phyloP scores from a whole-genome alignment of 257 asterid genomes.

The Nyctanthes arbortristis region DNA sequence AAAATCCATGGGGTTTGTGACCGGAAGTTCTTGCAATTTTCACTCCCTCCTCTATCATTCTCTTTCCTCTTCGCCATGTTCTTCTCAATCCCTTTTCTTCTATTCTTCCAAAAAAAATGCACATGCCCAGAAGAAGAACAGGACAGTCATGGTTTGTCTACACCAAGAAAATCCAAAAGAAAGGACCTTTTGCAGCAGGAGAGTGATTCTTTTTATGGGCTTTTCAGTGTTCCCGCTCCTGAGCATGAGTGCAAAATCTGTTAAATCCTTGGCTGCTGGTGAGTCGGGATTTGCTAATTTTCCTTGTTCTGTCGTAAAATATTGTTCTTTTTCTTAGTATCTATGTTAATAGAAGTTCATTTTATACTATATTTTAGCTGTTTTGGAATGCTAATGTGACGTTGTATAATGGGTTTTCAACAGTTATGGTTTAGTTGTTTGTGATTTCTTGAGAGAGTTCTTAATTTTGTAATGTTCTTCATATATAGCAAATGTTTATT shows the following conservation, averaged over 20 bases:
- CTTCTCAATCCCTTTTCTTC: conserved; percentile 33
- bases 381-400: not conserved
- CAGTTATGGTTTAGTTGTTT: conserved; percentile 14
- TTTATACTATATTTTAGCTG: too few relatives aligned
- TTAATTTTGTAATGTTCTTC: not conserved
- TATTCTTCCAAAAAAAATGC: conserved; percentile 34
- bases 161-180: conserved; percentile 38
- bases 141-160: conserved; percentile 30
- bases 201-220: conserved; percentile 56
- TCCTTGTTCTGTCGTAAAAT: conserved; percentile 10
- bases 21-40: conserved; percentile 37
- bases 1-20: conserved; percentile 29
- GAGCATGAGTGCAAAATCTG: conserved; percentile 39
- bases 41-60: conserved; percentile 44
- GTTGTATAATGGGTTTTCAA: not conserved
- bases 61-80: conserved; percentile 37
- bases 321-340: too few relatives aligned
- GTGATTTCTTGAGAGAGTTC: not conserved
- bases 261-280: conserved; percentile 48
- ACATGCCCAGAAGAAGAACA: conserved; percentile 29
- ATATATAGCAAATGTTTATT: not conserved
- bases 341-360: too few relatives aligned
- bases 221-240: conserved; percentile 57
- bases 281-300: not conserved
- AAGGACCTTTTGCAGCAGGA: conserved; percentile 39